These are phyloP conservation scores for Starmerella apicola DNA, from an alignment of 805 yeast species.

Conservation along the genomic window DNA sequence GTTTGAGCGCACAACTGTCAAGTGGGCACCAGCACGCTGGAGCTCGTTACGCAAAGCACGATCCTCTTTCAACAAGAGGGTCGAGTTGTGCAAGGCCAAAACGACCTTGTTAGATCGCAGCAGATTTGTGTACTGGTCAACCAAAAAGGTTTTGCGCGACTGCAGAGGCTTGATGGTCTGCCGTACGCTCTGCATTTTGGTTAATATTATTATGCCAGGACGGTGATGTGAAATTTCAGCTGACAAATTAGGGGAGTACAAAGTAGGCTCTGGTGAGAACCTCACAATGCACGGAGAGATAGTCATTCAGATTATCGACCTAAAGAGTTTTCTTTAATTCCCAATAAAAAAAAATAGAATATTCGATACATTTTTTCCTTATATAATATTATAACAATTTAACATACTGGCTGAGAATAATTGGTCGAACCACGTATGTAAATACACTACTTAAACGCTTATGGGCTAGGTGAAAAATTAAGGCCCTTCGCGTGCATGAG, in stretches of 20 bases:
- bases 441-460: neutral
- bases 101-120: conserved; percentile 58
- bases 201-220: neutral
- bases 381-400: too few species aligned
- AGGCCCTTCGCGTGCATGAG: too few species aligned
- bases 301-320: too few species aligned
- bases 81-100: conserved; percentile 75
- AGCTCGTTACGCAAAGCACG: conserved; percentile 50
- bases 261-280: too few species aligned
- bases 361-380: too few species aligned
- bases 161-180: conserved; percentile 43
- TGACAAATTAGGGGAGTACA: conserved; percentile 1
- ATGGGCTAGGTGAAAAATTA: conserved; percentile 1
- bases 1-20: conserved; percentile 55
- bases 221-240: neutral
- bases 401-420: too few species aligned
- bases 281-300: too few species aligned
- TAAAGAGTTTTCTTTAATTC: too few species aligned
- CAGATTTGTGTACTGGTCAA: conserved; percentile 66
- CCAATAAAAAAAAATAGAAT: too few species aligned
- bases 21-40: conserved; percentile 49
- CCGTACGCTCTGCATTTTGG: conserved; percentile 4
- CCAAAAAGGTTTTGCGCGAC: conserved; percentile 66
- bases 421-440: too few species aligned
- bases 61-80: conserved; percentile 58